phyloP scores from a whole-genome alignment of 148 eudicot genomes.

The Camellia sinensis region DNA sequence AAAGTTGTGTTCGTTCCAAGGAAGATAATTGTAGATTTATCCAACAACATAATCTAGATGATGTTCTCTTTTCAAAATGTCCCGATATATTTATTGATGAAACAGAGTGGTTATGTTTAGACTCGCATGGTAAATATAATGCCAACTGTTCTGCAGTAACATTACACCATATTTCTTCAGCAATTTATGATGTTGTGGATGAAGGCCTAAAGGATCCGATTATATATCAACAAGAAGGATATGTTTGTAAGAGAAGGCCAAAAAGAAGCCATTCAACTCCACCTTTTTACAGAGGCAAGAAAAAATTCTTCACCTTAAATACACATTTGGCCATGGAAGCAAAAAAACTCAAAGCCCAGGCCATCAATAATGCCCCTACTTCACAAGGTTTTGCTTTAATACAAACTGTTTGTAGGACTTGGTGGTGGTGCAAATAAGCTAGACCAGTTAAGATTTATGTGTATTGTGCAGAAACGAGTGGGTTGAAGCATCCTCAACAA shows the following conservation, averaged over 20 bases:
- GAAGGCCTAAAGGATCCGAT: constrained; percentile 17
- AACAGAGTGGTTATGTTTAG: constrained; percentile 27
- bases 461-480: constrained; percentile 39
- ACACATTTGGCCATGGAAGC: constrained; percentile 25
- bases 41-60: constrained; percentile 21
- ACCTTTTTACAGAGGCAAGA: constrained; percentile 61
- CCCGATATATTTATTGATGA: constrained; percentile 24
- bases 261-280: constrained; percentile 91
- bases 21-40: constrained; percentile 20
- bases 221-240: constrained; percentile 23
- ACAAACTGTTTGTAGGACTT: background rate
- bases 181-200: constrained; percentile 19
- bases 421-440: background rate
- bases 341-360: constrained; percentile 19
- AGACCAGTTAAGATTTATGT: background rate
- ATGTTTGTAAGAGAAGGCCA: constrained; percentile 22
- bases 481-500: constrained; percentile 28
- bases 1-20: constrained; percentile 18
- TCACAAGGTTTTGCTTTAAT: constrained; percentile 27
- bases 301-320: constrained; percentile 38
- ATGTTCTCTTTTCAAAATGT: constrained; percentile 25
- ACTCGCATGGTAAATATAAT: constrained; percentile 17
- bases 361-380: constrained; percentile 15
- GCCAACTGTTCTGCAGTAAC: constrained; percentile 12
- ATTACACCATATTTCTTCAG: constrained; percentile 21